Evolutionary conservation across 495 filamentous ascomycete species (phyloP).

Genomic region (Glonium stellatum): DNA sequence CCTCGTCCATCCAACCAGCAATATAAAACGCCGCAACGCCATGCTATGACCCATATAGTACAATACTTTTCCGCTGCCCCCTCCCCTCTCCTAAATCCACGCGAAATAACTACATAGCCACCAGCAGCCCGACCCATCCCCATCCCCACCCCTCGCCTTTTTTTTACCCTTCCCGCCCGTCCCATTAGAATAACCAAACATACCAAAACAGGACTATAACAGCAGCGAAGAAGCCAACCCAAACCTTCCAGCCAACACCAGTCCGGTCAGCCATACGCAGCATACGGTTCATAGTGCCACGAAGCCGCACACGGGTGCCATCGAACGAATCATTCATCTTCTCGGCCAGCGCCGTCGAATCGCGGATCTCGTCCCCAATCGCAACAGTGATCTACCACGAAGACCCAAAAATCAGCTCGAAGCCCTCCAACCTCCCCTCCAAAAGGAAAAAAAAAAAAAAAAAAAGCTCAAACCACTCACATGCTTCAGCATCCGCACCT

Average conservation of each 20-base stretch:
- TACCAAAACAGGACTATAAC: constrained; percentile 79
- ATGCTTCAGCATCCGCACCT: constrained; percentile 87
- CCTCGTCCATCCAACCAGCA: too few species aligned
- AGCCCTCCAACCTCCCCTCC: background rate
- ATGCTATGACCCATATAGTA: constrained; percentile 2
- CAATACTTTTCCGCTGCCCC: background rate
- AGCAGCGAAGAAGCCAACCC: constrained; percentile 76
- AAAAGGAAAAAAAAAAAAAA: background rate
- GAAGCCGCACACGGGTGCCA: constrained; percentile 65
- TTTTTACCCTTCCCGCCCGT: too few species aligned
- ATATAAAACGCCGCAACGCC: background rate
- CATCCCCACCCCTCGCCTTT: background rate
- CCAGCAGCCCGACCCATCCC: background rate
- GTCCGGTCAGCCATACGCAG: constrained; percentile 88
- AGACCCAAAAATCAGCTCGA: background rate
- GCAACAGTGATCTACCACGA: constrained; percentile 70
- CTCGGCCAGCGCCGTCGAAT: constrained; percentile 73
- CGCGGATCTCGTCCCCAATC: constrained; percentile 90
- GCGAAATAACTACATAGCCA: too few species aligned
- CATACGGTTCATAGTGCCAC: constrained; percentile 96
- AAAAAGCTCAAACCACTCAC: constrained; percentile 46
- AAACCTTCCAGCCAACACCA: constrained; percentile 89
- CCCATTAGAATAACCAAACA: constrained; percentile 71
- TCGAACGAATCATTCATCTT: constrained; percentile 92
- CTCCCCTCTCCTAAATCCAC: too few species aligned